These are phyloP conservation scores for Solanum gandarillasii DNA, from an alignment of 257 asterid species.

Conservation along the genomic window DNA sequence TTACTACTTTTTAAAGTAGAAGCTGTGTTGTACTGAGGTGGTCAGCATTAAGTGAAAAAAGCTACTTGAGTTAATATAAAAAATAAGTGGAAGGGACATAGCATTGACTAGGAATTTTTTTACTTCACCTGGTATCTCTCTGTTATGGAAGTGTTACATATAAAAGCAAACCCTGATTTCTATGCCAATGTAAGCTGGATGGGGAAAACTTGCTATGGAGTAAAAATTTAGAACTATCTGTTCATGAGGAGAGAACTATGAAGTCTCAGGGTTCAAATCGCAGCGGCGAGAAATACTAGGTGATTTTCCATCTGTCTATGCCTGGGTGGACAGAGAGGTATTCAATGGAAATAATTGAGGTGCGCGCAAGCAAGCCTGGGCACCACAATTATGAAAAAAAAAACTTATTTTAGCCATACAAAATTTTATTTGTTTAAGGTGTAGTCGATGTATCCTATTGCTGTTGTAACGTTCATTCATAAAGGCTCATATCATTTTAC, in stretches of 20 bases:
- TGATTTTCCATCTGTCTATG: background rate
- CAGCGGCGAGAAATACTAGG: background rate
- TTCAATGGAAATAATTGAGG: background rate
- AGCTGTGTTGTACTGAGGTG: background rate
- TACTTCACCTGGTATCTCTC: background rate
- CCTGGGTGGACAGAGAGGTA: background rate
- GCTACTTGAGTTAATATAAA: background rate
- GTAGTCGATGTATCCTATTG: background rate
- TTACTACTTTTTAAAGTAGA: background rate
- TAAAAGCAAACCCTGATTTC: background rate
- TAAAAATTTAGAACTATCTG: background rate
- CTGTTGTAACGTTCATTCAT: background rate
- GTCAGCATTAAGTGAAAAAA: background rate
- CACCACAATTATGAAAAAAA: background rate
- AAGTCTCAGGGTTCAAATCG: background rate
- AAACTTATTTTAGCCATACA: background rate
- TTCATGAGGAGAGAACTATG: background rate
- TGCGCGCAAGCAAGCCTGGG: background rate
- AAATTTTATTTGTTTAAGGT: background rate
- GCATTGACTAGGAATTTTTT: background rate
- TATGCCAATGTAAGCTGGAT: background rate
- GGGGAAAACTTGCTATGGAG: background rate
- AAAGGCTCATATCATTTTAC: background rate
- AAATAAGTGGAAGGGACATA: background rate
- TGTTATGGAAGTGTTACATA: background rate